Base-by-base conservation (phyloP, 768 basidiomycete genomes). In the Fibroporia radiculosa region DNA sequence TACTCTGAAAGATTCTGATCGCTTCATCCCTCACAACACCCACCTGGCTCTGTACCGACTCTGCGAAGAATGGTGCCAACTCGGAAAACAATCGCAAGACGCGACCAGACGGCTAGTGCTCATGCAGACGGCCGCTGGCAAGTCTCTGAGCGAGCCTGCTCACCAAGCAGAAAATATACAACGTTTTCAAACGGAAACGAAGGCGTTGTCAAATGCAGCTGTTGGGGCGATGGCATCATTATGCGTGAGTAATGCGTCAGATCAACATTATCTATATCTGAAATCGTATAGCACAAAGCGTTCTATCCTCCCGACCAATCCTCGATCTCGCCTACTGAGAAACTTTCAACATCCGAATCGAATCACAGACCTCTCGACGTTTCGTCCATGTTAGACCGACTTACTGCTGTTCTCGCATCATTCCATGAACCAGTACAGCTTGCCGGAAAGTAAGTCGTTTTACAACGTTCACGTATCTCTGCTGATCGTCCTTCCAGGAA, bases 51-150 rank as follows among this genome's bases (percentile, higher is more conserved):
- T 95, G 25, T 95, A 88, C 63, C 78, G 83, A 26, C 67, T 91
- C 29, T 93, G 90, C 53, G 90, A 93, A 62, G 90, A 93, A 55
- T 96, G 93, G 93, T 95, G 92, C 61, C 82, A 89, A 56, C 70
- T 85, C 36, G 92, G 89, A 4, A 74, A 79, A 24, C 80, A 87
- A 54, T 72, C 78, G 1, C 87, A 91, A 49, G 64, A 68, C n/a
- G 74, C 77, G 29, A 84, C 80, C 60, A 84, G 81, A 43, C 74
- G 86, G 38, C 66, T 83, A 33, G 71, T 77, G 20, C 56, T 74
- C 44, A 91, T 92, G 78, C 79, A 88, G 56, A 77, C 75, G 50
- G 74, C 79, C 13, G 77, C 75, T 3, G 69, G 70, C 2, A 70
- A 74, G 8, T 73, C 74, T 0, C 71, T 72, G 29, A 69, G 71